Conservation (phyloP, 345 rosid species). For the Eucalyptus fibrosa region DNA sequence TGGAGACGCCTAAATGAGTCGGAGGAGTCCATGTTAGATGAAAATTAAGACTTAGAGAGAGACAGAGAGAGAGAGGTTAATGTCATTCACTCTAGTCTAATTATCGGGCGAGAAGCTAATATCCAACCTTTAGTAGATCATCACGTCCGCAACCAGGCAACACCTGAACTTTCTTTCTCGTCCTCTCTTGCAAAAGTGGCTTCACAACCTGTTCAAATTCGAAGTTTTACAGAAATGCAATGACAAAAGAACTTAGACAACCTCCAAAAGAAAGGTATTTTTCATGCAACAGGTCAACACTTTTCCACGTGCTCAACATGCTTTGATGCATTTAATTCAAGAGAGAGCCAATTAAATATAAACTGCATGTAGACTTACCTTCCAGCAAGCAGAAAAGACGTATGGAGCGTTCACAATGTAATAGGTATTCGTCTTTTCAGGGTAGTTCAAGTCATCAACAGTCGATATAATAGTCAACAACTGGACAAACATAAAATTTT, state of each 20-base stretch:
- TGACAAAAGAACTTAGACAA: not conserved
- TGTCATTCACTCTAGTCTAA: not conserved
- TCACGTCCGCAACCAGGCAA: constrained; percentile 69
- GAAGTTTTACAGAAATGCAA: not conserved
- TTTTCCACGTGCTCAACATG: not conserved
- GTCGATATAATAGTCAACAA: constrained; percentile 71
- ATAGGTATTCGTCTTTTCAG: constrained; percentile 84
- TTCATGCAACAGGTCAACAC: not conserved
- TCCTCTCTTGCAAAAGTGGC: constrained; percentile 93
- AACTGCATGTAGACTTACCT: constrained; percentile 18
- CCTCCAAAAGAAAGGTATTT: not conserved
- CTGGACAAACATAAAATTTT: constrained; percentile 28
- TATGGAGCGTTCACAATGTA: constrained; percentile 86
- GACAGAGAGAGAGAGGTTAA: not conserved
- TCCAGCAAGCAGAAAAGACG: constrained; percentile 94
- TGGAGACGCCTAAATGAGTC: not conserved
- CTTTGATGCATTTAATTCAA: not conserved
- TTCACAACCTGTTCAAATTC: constrained; percentile 57
- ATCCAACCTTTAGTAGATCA: constrained; percentile 65
- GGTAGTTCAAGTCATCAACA: constrained; percentile 90
- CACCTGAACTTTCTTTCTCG: constrained; percentile 71
- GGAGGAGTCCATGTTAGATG: not conserved
- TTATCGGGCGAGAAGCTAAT: not conserved
- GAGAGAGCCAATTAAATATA: not conserved
- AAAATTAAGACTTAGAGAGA: not conserved